Evolutionary conservation across 176 grass and related monocot species (phyloP).

Genomic region (Oryza glaberrima): DNA sequence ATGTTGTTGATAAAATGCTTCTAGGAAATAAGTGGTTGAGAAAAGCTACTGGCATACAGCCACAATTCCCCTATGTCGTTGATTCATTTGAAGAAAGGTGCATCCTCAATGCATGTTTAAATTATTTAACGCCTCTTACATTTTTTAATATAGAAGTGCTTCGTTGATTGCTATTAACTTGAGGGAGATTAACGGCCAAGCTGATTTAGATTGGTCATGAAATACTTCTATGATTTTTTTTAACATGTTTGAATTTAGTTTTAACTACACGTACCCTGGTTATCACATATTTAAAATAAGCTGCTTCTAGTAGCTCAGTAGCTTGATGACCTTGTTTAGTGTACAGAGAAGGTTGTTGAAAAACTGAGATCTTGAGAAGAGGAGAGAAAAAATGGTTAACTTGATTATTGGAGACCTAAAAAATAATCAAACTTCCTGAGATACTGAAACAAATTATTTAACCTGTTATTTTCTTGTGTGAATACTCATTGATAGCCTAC

Average conservation of each 20-base stretch:
- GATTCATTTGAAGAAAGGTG: slow-evolving; percentile 99
- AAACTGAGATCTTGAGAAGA: not conserved
- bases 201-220: not conserved
- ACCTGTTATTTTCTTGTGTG: not conserved
- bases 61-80: slow-evolving; percentile 84
- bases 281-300: slow-evolving; percentile 17
- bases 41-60: slow-evolving; percentile 89
- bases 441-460: slow-evolving; percentile 11
- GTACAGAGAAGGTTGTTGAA: not conserved
- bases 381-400: not conserved
- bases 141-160: slow-evolving; percentile 17
- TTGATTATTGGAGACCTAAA: not conserved
- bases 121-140: slow-evolving; percentile 13
- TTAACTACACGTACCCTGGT: not conserved
- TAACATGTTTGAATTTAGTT: not conserved
- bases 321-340: slow-evolving; percentile 18
- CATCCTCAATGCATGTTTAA: not conserved
- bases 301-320: not conserved
- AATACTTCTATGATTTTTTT: not conserved
- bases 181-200: slow-evolving; percentile 5
- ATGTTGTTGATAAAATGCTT: slow-evolving; percentile 85
- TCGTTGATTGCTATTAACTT: slow-evolving; percentile 23
- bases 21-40: slow-evolving; percentile 95
- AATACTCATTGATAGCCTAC: not conserved
- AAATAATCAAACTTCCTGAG: not conserved